Evolutionary conservation across 345 rosid species (phyloP).

Genomic region (Eucalyptus pauciflora): DNA sequence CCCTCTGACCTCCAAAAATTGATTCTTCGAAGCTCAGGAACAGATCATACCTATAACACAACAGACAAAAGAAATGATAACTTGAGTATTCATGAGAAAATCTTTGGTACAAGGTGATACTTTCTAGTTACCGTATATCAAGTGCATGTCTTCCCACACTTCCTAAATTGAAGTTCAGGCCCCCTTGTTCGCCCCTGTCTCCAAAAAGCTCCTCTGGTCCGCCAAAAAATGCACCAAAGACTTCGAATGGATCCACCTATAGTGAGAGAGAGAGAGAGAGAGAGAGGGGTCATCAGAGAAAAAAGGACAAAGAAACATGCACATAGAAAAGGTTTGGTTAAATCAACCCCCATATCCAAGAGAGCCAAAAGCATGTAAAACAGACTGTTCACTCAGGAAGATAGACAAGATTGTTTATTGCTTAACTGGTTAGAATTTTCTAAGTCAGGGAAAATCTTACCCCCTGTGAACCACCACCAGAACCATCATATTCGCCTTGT

Average conservation of each 20-base stretch:
- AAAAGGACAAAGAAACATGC: background rate
- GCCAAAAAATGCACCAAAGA: conserved; percentile 77
- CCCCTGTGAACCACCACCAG: conserved; percentile 32
- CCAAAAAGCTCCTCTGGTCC: conserved; percentile 64
- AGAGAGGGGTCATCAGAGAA: background rate
- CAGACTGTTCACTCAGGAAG: background rate
- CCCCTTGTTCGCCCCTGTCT: conserved; percentile 41
- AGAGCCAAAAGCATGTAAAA: background rate
- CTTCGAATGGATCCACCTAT: conserved; percentile 83
- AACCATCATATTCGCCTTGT: conserved; percentile 46
- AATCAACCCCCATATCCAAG: background rate
- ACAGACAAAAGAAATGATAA: background rate
- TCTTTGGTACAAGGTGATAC: background rate
- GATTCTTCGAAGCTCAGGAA: conserved; percentile 86
- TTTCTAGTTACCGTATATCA: conserved; percentile 54
- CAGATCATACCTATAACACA: conserved; percentile 42
- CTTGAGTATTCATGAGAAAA: background rate
- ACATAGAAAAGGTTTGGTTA: background rate
- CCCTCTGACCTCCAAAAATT: conserved; percentile 58
- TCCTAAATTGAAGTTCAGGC: conserved; percentile 44
- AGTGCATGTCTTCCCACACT: conserved; percentile 40
- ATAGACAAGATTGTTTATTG: background rate
- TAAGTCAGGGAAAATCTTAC: conserved; percentile 18
- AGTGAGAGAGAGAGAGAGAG: no score
- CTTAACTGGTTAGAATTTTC: background rate